Base-by-base conservation (phyloP, 2,329 filamentous ascomycete species). In the Microdochium trichocladiopsis region DNA sequence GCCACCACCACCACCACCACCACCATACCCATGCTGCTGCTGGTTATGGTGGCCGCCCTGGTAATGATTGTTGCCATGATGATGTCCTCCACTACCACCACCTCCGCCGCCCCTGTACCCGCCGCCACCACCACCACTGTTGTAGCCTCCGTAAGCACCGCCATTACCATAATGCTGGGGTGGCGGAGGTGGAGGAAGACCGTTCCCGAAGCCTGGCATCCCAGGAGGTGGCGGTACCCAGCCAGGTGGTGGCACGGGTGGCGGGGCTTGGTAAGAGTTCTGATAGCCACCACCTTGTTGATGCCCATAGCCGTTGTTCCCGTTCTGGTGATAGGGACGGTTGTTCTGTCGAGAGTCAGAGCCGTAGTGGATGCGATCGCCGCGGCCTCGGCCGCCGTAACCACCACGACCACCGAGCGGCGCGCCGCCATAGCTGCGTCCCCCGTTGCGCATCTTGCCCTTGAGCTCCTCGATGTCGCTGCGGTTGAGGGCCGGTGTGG, bases 391-490 rank as follows among this genome's bases (percentile, higher is more conserved):
- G 21, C 41, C 63, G 31, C 63, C 57, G 49, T 58, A 60, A 52
- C 55, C 51, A 45, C 61, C 58, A 10, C 63, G 63, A 10, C 63
- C 64, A 28, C 61, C 59, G 14, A 88, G 73, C 18, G 84, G 84
- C 4, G 77, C 86, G 33, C 88, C 88, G 12, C 88, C 87, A 61
- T 83, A 83, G 48, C 79, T 81, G 51, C 90, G 80, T n/a, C 89
- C 85, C 22, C 79, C 76, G 55, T 81, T 79, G 51, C 80, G 74
- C 31, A 86, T 75, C 64, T 87, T 85, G 51, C 79, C 78, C 63
- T 84, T 83, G 45, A 92, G 80, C 8, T 80, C 77, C 57, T 92
- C 86, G 51, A 93, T 83, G 63, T 96, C 92, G 53, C 80, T 81
- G 31, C 82, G 78, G 53, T 88, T 87, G 1, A 99, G 80, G 10